Evolutionary conservation across 345 rosid species (phyloP).

Genomic region (Citrus inodora): DNA sequence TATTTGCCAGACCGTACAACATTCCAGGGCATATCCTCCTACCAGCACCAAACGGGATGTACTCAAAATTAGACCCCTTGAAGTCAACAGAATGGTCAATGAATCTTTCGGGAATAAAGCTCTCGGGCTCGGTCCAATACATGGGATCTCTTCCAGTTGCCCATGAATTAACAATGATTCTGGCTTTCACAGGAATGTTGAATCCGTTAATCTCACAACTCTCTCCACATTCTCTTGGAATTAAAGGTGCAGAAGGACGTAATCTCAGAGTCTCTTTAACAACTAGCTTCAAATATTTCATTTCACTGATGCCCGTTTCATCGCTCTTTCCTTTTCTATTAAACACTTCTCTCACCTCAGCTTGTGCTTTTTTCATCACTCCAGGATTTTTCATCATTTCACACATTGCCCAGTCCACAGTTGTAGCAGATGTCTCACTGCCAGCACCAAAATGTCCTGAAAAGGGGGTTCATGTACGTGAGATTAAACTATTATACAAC

Average conservation of each 20-base stretch:
- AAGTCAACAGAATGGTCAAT: slow-evolving; percentile 9
- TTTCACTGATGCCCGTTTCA: background rate
- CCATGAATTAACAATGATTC: slow-evolving; percentile 9
- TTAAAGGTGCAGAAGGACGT: background rate
- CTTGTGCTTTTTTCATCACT: slow-evolving; percentile 22
- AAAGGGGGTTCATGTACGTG: background rate
- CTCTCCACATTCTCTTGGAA: slow-evolving; percentile 18
- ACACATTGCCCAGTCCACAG: slow-evolving; percentile 18
- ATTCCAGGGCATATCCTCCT: slow-evolving; percentile 30
- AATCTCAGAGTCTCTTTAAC: slow-evolving; percentile 13
- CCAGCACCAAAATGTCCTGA: slow-evolving; percentile 26
- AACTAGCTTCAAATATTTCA: slow-evolving; percentile 3
- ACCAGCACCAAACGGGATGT: slow-evolving; percentile 27
- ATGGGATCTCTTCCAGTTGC: slow-evolving; percentile 12
- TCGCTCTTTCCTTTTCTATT: background rate
- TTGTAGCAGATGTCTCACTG: slow-evolving; percentile 20
- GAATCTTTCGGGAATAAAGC: slow-evolving; percentile 21
- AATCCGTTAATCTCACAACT: slow-evolving; percentile 10
- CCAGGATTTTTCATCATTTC: slow-evolving; percentile 27
- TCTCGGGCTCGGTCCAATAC: slow-evolving; percentile 17
- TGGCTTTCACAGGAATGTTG: background rate
- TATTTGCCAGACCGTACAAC: background rate
- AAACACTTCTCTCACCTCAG: slow-evolving; percentile 27
- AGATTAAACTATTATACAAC: background rate
- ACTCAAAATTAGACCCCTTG: slow-evolving; percentile 17